These are phyloP conservation scores for Blastobotrys muscicola DNA, from an alignment of 805 yeast species.

Conservation along the genomic window DNA sequence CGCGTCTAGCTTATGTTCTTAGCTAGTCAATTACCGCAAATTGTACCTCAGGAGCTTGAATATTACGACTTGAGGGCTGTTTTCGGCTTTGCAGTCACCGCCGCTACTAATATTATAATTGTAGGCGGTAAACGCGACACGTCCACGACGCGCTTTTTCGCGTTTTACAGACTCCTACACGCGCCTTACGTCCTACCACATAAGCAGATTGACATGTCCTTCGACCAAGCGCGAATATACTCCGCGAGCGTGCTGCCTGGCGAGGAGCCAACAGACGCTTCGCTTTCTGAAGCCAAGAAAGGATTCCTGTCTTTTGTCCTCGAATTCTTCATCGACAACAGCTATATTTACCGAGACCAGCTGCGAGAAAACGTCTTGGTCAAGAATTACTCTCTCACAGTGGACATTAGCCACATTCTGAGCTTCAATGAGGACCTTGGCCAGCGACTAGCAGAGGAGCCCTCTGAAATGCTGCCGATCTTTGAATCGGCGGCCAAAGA, in stretches of 20 bases:
- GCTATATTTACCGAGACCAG: conserved; percentile 79
- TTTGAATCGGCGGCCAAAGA: conserved; percentile 53
- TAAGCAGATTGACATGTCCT: conserved; percentile 25
- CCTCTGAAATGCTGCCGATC: conserved; percentile 76
- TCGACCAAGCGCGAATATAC: conserved; percentile 29
- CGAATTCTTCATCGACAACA: conserved; percentile 75
- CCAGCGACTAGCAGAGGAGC: conserved; percentile 75
- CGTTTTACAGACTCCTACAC: not conserved
- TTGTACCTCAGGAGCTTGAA: too few species aligned
- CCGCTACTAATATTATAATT: too few species aligned
- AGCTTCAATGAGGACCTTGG: conserved; percentile 84
- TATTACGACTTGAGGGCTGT: too few species aligned
- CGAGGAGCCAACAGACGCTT: conserved; percentile 51
- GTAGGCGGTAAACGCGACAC: too few species aligned
- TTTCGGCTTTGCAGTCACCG: too few species aligned
- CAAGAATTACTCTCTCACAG: conserved; percentile 60
- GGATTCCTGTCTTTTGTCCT: conserved; percentile 67
- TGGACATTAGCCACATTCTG: conserved; percentile 75
- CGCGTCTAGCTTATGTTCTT: too few species aligned
- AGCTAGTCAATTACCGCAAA: too few species aligned
- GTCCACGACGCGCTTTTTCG: conserved; percentile 1
- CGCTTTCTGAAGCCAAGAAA: conserved; percentile 24
- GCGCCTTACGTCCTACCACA: not conserved
- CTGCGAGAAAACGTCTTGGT: conserved; percentile 77
- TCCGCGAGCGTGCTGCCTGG: conserved; percentile 81